Base-by-base conservation (phyloP, 192 early-diverging fungal species). In the Entrophospora sp. region DNA sequence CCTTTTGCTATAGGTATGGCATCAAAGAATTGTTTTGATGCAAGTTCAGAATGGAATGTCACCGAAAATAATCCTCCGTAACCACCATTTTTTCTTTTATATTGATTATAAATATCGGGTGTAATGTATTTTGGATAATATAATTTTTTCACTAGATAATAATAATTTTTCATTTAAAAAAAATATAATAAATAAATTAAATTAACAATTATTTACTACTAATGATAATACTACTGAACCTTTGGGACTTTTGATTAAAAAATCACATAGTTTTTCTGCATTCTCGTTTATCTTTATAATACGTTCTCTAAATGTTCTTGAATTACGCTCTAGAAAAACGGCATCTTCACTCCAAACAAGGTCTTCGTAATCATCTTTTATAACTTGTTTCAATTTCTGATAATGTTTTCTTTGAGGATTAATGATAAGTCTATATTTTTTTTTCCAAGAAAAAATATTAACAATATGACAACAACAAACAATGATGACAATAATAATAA, bases 291-390 rank as follows among this genome's bases (percentile, higher is more conserved):
- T 92, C 12, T 64, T 75, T 4, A 66, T 49, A 22, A 91, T 89
- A 27, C 96, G 83, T 16, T 81, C 74, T 34, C 81, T 75, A 78
- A 95, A 96, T 25, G 77, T 88, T 53, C 96, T 79, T 20, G 94
- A 96, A 78, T 98, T 98, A 61, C 93, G 81, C 72, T 98, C 96
- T 62, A 98, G 80, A 62, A 96, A 94, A 22, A 98, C 76, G n/a
- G 91, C 90, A 71, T 98, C 96, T 68, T 94, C 91, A 56, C 81
- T 77, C 92, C 93, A 96, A 64, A 96, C 52, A 32, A 81, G 69
- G 71, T 98, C 94, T 66, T 94, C 90, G 59, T 88, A 93, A 20
- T 86, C 75, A 16, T 68, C 57, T 8, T 71, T 48, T 52, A 95
- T 67, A 16, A 75, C 75, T 5, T 73, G 55, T 58, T 80, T 79